Percentiles rank a stretch among this genome's conserved stretches.
phyloP scores from a whole-genome alignment of 352 stramenopile genomes.

The Phytophthora syringae region DNA sequence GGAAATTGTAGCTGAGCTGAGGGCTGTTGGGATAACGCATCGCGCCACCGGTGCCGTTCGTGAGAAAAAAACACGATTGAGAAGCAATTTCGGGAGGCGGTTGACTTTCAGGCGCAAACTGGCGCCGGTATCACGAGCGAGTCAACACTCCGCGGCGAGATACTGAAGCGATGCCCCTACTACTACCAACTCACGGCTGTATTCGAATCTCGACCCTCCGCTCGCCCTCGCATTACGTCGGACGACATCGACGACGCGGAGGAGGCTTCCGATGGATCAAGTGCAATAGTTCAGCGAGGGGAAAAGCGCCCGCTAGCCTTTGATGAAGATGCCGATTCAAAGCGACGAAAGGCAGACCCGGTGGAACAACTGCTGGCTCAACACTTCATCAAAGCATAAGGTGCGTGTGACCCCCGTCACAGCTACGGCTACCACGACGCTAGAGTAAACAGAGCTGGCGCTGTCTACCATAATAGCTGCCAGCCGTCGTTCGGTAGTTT shows the following conservation, averaged over 20 bases:
- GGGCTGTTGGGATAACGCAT: not conserved
- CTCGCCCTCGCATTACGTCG: not conserved
- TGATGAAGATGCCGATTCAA: no score
- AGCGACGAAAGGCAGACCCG: no score
- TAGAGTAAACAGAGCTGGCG: no score
- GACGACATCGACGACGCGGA: not conserved
- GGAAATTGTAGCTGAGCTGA: not conserved
- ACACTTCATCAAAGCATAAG: no score
- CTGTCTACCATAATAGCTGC: no score
- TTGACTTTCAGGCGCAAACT: not conserved
- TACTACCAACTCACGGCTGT: conserved; percentile 1
- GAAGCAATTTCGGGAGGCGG: conserved; percentile 1
- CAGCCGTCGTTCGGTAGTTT: no score
- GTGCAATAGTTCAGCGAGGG: not conserved
- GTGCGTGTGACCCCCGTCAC: no score
- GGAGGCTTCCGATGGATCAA: not conserved
- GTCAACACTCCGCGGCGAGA: not conserved
- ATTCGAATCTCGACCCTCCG: not conserved
- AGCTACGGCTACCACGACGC: no score
- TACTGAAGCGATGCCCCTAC: not conserved
- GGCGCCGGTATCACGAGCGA: conserved; percentile 1
- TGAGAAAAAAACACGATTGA: not conserved
- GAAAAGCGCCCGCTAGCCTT: not conserved
- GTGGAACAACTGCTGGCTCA: no score
- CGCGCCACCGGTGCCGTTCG: not conserved